Conservation (phyloP, 768 basidiomycete genomes). For the Suillus subluteus region DNA sequence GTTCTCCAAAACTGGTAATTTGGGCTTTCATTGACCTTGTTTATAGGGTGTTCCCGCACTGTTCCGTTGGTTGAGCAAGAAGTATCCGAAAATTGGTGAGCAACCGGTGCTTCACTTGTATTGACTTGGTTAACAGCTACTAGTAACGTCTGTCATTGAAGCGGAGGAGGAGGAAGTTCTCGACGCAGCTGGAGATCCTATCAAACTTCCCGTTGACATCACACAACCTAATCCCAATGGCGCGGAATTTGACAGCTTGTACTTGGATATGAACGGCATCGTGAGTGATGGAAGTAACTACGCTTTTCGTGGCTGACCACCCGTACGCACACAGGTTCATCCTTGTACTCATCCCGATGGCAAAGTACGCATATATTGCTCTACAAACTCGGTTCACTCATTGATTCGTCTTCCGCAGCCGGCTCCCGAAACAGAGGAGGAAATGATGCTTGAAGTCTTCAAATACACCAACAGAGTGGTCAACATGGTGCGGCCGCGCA, state of each 20-base stretch:
- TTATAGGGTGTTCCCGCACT: constrained; percentile 93
- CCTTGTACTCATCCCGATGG: constrained; percentile 99
- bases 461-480: constrained; percentile 96
- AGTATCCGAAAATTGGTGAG: constrained; percentile 96
- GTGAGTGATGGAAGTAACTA: constrained; percentile 46
- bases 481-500: constrained; percentile 94
- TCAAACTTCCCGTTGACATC: constrained; percentile 80
- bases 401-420: constrained; percentile 52
- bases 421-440: constrained; percentile 95
- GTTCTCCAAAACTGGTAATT: neutral
- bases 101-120: constrained; percentile 15
- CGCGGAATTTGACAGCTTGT: constrained; percentile 92
- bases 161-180: constrained; percentile 77
- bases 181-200: constrained; percentile 65
- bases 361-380: constrained; percentile 53
- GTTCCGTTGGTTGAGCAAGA: constrained; percentile 98
- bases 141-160: constrained; percentile 81
- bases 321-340: constrained; percentile 65
- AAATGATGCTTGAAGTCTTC: constrained; percentile 99
- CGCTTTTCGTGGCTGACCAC: constrained; percentile 9
- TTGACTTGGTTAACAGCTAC: constrained; percentile 8
- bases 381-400: neutral
- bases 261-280: constrained; percentile 99
- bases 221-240: constrained; percentile 90
- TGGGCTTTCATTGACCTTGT: neutral